Conservation (phyloP, 1,284 basidiomycete genomes). For the Apiotrichum sp. region DNA sequence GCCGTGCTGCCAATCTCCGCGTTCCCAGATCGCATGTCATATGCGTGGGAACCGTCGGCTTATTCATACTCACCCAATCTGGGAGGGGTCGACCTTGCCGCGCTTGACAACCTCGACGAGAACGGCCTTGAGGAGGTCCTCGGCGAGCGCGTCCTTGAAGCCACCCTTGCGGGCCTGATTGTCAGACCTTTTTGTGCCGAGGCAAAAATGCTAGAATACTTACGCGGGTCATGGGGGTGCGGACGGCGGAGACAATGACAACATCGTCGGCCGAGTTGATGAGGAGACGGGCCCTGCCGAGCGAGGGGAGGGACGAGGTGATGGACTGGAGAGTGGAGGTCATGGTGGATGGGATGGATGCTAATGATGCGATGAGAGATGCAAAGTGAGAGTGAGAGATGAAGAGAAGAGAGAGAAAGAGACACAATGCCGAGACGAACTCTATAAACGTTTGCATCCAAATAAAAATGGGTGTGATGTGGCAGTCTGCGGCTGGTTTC, state of each 20-base stretch:
- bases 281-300: conserved; percentile 54
- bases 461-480: too few species aligned
- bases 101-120: conserved; percentile 60
- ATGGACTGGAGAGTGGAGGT: conserved; percentile 42
- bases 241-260: conserved; percentile 80
- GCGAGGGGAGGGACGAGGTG: conserved; percentile 41
- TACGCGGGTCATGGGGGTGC: conserved; percentile 86
- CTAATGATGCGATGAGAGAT: background rate
- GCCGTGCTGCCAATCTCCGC: too few species aligned
- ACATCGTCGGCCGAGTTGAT: conserved; percentile 70
- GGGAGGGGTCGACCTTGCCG: conserved; percentile 38
- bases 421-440: too few species aligned
- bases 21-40: too few species aligned
- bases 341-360: conserved; percentile 22
- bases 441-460: too few species aligned
- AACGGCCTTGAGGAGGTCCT: conserved; percentile 79
- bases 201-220: conserved; percentile 2
- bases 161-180: conserved; percentile 68
- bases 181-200: background rate
- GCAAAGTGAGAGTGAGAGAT: conserved; percentile 2
- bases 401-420: too few species aligned
- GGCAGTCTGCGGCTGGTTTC: too few species aligned
- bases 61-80: conserved; percentile 36
- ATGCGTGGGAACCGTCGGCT: background rate
- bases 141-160: conserved; percentile 87